These are phyloP conservation scores for Fusarium heterosporum DNA, from an alignment of 2,329 filamentous ascomycete genomes.

Conservation along the genomic window DNA sequence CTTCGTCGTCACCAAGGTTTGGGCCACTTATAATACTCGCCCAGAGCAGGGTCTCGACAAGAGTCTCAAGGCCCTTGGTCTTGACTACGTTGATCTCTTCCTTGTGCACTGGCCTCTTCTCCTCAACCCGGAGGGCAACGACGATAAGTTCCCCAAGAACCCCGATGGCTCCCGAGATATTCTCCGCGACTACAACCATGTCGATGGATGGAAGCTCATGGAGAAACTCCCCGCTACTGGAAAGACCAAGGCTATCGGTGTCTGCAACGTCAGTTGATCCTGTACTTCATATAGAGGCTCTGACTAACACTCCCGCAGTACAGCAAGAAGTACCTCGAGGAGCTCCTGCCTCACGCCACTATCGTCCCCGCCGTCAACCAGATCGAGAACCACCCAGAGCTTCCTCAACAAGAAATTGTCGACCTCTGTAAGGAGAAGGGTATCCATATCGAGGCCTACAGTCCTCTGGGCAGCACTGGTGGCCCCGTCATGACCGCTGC, in stretches of 20 bases:
- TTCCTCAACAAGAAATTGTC: slow-evolving; percentile 78
- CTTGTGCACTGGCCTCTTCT: slow-evolving; percentile 86
- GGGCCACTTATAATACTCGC: slow-evolving; percentile 81
- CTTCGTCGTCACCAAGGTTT: slow-evolving; percentile 88
- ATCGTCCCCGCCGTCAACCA: slow-evolving; percentile 76
- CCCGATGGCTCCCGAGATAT: slow-evolving; percentile 81
- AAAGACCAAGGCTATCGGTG: slow-evolving; percentile 66
- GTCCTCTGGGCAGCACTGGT: slow-evolving; percentile 72
- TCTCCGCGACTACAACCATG: slow-evolving; percentile 74
- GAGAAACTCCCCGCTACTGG: slow-evolving; percentile 72
- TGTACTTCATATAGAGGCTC: neutral
- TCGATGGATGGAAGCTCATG: slow-evolving; percentile 82
- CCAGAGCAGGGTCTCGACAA: slow-evolving; percentile 77
- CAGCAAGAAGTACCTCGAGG: slow-evolving; percentile 66
- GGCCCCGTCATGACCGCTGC: slow-evolving; percentile 73
- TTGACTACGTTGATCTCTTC: slow-evolving; percentile 85
- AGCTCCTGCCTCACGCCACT: slow-evolving; percentile 62
- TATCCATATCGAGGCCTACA: slow-evolving; percentile 80
- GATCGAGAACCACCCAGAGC: slow-evolving; percentile 78
- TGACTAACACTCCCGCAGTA: slow-evolving; percentile 55
- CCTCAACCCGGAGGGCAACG: slow-evolving; percentile 83
- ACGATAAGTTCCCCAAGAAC: slow-evolving; percentile 80
- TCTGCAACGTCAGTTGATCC: slow-evolving; percentile 60
- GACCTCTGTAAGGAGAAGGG: slow-evolving; percentile 75
- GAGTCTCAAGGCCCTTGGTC: slow-evolving; percentile 77